Base-by-base conservation (phyloP, 768 basidiomycete genomes). In the Tricholoma sp. region DNA sequence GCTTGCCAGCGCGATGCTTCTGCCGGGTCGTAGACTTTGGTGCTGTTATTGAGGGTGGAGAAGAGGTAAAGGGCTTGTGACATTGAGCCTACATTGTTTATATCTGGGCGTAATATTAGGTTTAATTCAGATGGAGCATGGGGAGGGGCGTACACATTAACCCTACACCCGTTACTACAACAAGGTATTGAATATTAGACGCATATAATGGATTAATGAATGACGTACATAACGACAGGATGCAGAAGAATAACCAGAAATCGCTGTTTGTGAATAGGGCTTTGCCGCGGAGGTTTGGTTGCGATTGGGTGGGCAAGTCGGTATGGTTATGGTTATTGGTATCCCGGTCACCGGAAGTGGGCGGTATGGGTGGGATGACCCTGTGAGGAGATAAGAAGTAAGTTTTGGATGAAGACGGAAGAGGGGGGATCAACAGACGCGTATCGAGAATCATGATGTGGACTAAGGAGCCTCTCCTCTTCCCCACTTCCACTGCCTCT, bases 51-150 rank as follows among this genome's bases (percentile, higher is more conserved):
- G 14, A 39, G 37, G 5, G 6, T 14, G 55, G 85, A 76, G 2
- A 84, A 80, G 61, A 83, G 87, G 14, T 47, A 47, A 27, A 89
- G 73, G 0, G 88, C 86, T 63, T 87, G 81, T 0, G 89, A 76
- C 50, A 89, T 85, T 3, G 83, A 79, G 34, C 90, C 88, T 11
- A 84, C 87, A 62, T 91, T 91, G 71, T 91, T 91, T 72, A 91
- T 91, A 63, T 83, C 86, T 86, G 8, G 60, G 24, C n/a, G n/a
- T n/a, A n/a, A n/a, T n/a, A 27, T 27, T 27, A 27, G 24, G 5
- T 27, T 27, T 27, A 27, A 27, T 27, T 27, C 5, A 27, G 24
- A 27, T 27, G 24, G 24, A 27, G 24, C 24, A 5, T 27, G 24
- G 24, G 24, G 24, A 27, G 24, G 5, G 24, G 5, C 83, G 51